Conservation (phyloP, 345 rosid species). For the Syzygium grande region DNA sequence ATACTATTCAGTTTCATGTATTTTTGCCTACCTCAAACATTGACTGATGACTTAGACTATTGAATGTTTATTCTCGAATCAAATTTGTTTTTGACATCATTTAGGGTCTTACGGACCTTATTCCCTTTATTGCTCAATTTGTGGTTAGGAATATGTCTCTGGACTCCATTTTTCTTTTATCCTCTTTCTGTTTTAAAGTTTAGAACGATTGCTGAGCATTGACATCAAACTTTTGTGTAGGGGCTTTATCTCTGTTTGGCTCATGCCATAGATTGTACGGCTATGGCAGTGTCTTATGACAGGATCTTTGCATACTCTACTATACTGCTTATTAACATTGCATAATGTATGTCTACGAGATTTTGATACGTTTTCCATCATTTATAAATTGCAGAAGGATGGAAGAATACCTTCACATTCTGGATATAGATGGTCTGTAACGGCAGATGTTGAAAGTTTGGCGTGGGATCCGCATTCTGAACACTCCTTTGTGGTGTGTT, state of each 20-base stretch:
- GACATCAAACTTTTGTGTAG: neutral
- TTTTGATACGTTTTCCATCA: neutral
- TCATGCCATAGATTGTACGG: too few relatives aligned
- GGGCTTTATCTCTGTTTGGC: neutral
- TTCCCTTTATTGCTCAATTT: neutral
- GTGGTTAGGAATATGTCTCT: neutral
- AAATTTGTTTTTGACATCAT: neutral
- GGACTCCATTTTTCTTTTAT: neutral
- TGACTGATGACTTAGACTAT: neutral
- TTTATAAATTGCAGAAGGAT: constrained; percentile 51
- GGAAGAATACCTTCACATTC: constrained; percentile 61
- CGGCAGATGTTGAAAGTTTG: constrained; percentile 81
- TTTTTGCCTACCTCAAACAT: neutral
- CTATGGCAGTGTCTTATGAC: neutral
- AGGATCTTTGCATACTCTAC: neutral
- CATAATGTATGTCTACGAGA: neutral
- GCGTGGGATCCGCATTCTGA: constrained; percentile 86
- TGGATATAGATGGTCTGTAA: constrained; percentile 67
- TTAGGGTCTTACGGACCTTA: neutral
- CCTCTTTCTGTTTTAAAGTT: neutral
- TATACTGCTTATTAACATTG: neutral
- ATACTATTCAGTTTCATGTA: neutral
- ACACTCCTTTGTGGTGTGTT: constrained; percentile 71
- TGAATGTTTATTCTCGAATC: neutral
- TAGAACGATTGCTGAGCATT: neutral